Evolutionary conservation across 2,329 filamentous ascomycete species (phyloP).

Genomic region (Tolypocladium endophyticum): DNA sequence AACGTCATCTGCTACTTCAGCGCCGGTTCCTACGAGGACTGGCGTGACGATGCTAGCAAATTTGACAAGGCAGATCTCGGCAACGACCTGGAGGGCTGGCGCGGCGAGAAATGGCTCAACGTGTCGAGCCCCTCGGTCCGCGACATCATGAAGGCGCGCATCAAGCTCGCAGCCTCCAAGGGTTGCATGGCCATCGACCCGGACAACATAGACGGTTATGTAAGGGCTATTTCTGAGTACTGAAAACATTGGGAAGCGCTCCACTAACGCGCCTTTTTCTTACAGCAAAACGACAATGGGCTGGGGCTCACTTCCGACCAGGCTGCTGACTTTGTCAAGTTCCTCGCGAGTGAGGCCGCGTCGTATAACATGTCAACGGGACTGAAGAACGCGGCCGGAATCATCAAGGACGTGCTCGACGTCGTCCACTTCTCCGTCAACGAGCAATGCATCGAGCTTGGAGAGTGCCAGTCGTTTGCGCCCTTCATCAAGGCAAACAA

Average conservation of each 20-base stretch:
- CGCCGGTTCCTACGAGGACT: constrained; percentile 57
- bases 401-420: constrained; percentile 37
- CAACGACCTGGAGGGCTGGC: constrained; percentile 50
- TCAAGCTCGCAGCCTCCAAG: constrained; percentile 48
- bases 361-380: constrained; percentile 48
- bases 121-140: constrained; percentile 47
- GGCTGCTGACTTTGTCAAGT: constrained; percentile 48
- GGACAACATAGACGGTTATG: constrained; percentile 60
- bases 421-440: constrained; percentile 57
- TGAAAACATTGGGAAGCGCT: not conserved
- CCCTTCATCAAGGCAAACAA: constrained; percentile 50
- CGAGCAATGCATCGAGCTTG: constrained; percentile 54
- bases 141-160: constrained; percentile 50
- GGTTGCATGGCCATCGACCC: constrained; percentile 61
- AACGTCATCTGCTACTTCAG: constrained; percentile 69
- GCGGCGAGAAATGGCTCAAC: constrained; percentile 57
- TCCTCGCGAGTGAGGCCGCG: constrained; percentile 44
- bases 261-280: not conserved
- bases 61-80: constrained; percentile 49
- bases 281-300: constrained; percentile 48
- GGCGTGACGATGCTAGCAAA: constrained; percentile 43
- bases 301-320: constrained; percentile 46
- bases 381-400: constrained; percentile 56
- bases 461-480: constrained; percentile 47
- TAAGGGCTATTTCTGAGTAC: constrained; percentile 10